phyloP scores from a whole-genome alignment of 139 green algal genomes.

The Bryopsis sp. region DNA sequence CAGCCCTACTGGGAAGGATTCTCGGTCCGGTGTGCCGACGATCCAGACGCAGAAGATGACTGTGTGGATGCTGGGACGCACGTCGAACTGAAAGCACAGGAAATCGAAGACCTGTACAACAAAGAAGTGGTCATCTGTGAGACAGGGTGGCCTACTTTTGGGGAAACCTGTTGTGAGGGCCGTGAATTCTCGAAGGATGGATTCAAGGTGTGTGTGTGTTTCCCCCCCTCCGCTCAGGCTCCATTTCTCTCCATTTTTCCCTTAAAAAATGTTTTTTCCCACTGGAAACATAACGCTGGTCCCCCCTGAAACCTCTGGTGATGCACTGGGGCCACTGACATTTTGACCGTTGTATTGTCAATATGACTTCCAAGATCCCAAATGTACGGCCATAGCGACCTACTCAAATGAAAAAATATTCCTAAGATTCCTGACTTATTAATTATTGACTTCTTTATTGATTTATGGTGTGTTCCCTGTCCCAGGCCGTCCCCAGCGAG shows the following conservation, averaged over 20 bases:
- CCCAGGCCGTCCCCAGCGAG: not conserved
- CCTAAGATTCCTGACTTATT: too few species aligned
- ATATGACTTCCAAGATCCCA: too few species aligned
- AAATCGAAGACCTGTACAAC: not conserved
- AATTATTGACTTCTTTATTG: too few species aligned
- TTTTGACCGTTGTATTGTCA: too few species aligned
- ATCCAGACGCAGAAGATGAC: not conserved
- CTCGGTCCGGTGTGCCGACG: not conserved
- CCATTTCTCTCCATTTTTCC: not conserved
- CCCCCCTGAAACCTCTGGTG: too few species aligned
- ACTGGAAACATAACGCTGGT: too few species aligned
- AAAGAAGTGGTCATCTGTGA: slow-evolving; percentile 16
- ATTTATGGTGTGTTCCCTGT: too few species aligned
- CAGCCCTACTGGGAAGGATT: slow-evolving; percentile 17
- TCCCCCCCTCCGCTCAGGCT: not conserved
- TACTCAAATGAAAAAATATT: too few species aligned
- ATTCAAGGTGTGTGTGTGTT: not conserved
- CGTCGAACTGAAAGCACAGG: slow-evolving; percentile 9
- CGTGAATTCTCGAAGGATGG: slow-evolving; percentile 12
- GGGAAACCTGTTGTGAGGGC: slow-evolving; percentile 7
- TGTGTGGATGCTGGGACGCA: slow-evolving; percentile 9
- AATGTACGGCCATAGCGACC: too few species aligned
- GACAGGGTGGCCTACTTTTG: slow-evolving; percentile 11
- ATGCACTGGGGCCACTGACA: too few species aligned
- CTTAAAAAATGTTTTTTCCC: too few species aligned